Evolutionary conservation across 176 grass and related monocot genomes (phyloP).

Genomic region (Ampelocalamus luodianensis): DNA sequence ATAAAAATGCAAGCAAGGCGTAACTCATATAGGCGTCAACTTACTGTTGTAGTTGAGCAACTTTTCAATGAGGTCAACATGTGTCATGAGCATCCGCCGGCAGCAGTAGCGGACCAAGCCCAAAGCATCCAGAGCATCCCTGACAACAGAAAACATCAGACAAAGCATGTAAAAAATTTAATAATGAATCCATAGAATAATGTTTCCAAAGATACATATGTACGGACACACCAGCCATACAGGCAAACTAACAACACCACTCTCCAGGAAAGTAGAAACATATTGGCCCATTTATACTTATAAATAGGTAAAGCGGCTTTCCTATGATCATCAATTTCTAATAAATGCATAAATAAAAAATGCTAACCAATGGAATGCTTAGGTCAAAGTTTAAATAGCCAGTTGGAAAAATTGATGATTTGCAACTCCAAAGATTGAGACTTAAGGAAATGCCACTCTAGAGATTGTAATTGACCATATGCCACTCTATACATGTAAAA

Average conservation of each 20-base stretch:
- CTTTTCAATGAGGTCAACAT: conserved; percentile 98
- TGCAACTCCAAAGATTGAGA: background rate
- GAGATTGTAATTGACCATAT: background rate
- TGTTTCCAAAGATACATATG: background rate
- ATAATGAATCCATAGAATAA: background rate
- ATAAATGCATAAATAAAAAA: background rate
- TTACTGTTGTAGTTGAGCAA: conserved; percentile 98
- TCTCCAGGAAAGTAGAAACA: background rate
- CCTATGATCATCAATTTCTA: background rate
- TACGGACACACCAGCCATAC: background rate
- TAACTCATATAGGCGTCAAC: conserved; percentile 22
- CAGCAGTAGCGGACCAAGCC: too few relatives aligned
- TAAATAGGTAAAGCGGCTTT: background rate
- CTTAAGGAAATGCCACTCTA: background rate
- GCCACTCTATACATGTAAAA: background rate
- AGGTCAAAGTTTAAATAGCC: background rate
- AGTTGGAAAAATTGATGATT: background rate
- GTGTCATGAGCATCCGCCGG: background rate
- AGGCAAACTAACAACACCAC: background rate
- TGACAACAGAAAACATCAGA: background rate
- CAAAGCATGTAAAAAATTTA: background rate
- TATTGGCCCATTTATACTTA: background rate
- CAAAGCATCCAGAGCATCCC: too few relatives aligned
- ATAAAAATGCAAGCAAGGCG: conserved; percentile 7
- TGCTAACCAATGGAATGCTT: background rate